Conservation (phyloP, 192 early-diverging fungal genomes). For the Globomyces pollinis-pini region DNA sequence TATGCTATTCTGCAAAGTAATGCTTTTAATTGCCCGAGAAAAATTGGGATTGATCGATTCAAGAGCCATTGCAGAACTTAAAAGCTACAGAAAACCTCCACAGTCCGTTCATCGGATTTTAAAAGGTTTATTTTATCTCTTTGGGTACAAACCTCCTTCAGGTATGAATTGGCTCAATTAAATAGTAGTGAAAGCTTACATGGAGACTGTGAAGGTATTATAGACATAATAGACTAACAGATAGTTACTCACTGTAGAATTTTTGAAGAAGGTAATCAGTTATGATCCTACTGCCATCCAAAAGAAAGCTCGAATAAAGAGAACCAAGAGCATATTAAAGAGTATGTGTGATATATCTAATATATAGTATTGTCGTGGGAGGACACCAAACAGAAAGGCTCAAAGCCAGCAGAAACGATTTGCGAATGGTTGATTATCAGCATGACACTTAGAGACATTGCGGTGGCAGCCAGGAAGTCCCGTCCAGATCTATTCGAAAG, state of each 20-base stretch:
- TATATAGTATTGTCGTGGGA: constrained; percentile 4
- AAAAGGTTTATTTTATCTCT: constrained; percentile 47
- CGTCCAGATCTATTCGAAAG: constrained; percentile 22
- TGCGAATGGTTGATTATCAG: constrained; percentile 48
- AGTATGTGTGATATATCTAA: constrained; percentile 31
- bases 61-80: constrained; percentile 40
- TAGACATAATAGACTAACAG: constrained; percentile 40
- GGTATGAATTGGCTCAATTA: constrained; percentile 17
- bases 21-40: constrained; percentile 33
- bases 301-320: constrained; percentile 40
- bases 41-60: constrained; percentile 31
- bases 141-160: constrained; percentile 45
- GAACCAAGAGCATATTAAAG: constrained; percentile 39
- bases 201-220: constrained; percentile 27
- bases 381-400: constrained; percentile 41
- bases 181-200: constrained; percentile 33
- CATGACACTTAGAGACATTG: constrained; percentile 30
- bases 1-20: constrained; percentile 45
- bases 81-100: constrained; percentile 49
- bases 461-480: constrained; percentile 34
- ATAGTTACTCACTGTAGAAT: constrained; percentile 41
- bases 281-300: constrained; percentile 51
- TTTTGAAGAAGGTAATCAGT: constrained; percentile 38
- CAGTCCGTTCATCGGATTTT: constrained; percentile 40
- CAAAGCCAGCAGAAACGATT: constrained; percentile 43